Evolutionary conservation across 805 yeast species (phyloP).

Genomic region (Kockiozyma suomiensis): DNA sequence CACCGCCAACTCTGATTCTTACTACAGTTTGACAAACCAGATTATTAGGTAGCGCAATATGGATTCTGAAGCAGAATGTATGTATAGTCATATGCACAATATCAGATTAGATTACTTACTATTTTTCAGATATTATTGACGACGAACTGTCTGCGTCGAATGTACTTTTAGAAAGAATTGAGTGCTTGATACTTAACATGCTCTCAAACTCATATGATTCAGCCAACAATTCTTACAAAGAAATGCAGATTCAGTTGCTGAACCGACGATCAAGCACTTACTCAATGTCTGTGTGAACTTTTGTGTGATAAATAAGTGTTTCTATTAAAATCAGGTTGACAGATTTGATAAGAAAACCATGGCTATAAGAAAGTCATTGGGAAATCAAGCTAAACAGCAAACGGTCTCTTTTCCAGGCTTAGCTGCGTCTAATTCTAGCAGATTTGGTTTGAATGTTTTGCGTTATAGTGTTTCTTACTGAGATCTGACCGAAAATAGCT

Average conservation of each 20-base stretch:
- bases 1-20: too few species aligned
- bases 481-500: conserved; percentile 4
- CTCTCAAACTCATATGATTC: not conserved
- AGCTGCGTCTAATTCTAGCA: not conserved
- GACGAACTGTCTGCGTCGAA: not conserved
- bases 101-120: too few species aligned
- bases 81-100: too few species aligned
- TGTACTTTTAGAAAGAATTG: not conserved
- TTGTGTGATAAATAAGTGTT: not conserved
- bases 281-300: not conserved
- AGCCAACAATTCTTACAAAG: not conserved
- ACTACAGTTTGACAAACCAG: too few species aligned
- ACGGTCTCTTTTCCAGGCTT: conserved; percentile 15
- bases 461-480: not conserved
- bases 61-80: too few species aligned
- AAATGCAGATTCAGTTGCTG: not conserved
- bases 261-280: not conserved
- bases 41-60: too few species aligned
- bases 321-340: not conserved
- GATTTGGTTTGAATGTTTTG: conserved; percentile 1
- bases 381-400: not conserved
- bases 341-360: not conserved
- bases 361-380: not conserved
- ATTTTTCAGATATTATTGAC: not conserved
- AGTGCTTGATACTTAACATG: not conserved